phyloP scores from a whole-genome alignment of 2,329 filamentous ascomycete species.

The Trichoderma sp. region DNA sequence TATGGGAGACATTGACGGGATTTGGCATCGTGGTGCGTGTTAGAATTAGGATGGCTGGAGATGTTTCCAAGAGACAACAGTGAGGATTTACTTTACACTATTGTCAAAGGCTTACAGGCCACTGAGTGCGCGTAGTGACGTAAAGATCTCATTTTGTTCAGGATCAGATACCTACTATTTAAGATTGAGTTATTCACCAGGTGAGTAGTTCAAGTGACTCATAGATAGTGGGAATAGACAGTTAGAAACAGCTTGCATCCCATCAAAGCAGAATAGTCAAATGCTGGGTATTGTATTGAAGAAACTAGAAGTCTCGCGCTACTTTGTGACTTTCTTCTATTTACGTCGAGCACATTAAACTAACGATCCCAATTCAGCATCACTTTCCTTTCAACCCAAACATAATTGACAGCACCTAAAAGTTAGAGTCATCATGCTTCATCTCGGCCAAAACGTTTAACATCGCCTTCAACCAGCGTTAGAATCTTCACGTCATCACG shows the following conservation, averaged over 20 bases:
- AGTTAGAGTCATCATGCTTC: not conserved
- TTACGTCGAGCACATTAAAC: not conserved
- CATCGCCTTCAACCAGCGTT: not conserved
- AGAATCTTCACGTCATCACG: not conserved
- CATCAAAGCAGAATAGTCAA: not conserved
- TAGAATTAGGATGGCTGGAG: constrained; percentile 1
- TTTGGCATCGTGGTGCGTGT: constrained; percentile 52
- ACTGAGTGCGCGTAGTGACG: not conserved
- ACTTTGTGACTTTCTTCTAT: not conserved
- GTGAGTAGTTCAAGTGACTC: not conserved
- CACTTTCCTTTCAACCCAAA: not conserved
- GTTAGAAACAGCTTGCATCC: not conserved
- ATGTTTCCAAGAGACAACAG: not conserved
- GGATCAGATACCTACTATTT: not conserved
- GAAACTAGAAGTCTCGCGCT: not conserved
- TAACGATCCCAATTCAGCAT: not conserved
- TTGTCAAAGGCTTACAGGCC: not conserved
- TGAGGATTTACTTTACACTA: not conserved
- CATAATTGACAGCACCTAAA: not conserved
- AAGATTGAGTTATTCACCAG: not conserved
- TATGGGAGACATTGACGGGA: constrained; percentile 53
- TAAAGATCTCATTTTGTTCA: not conserved
- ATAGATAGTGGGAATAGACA: not conserved
- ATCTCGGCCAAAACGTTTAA: not conserved
- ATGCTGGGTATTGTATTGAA: not conserved